phyloP scores from a whole-genome alignment of 2,329 filamentous ascomycete species.

The Alternaria panax region DNA sequence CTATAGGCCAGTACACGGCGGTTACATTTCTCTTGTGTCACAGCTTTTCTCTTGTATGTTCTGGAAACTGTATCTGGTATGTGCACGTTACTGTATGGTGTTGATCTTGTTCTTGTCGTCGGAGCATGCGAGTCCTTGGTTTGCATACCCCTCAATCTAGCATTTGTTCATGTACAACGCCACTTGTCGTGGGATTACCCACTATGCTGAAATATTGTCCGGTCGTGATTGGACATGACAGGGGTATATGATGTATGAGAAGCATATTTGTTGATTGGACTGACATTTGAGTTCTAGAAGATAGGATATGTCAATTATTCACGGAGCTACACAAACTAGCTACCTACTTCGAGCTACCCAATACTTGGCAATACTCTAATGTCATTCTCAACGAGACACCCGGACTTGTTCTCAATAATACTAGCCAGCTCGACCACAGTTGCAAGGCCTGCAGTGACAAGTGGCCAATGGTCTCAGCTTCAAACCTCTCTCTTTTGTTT shows the following conservation, averaged over 20 bases:
- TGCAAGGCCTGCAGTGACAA: neutral
- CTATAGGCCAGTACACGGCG: neutral
- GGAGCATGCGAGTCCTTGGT: neutral
- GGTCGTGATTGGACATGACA: neutral
- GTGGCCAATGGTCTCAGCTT: no score
- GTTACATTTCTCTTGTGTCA: neutral
- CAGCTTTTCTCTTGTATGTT: neutral
- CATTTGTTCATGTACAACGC: constrained; percentile 1
- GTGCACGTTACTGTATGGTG: neutral
- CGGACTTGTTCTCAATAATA: neutral
- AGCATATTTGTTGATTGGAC: neutral
- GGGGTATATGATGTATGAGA: neutral
- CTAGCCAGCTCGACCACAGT: neutral
- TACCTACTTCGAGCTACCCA: no score
- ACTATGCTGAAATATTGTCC: neutral
- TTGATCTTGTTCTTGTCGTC: neutral
- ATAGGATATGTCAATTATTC: neutral
- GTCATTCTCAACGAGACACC: neutral
- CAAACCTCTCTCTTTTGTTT: no score
- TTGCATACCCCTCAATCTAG: constrained; percentile 17
- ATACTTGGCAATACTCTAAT: no score
- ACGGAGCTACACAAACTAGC: neutral
- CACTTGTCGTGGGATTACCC: neutral
- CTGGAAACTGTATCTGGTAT: neutral
- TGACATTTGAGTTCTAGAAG: no score